Evolutionary conservation across 345 rosid genomes (phyloP).

Genomic region (Euphorbia peplus): DNA sequence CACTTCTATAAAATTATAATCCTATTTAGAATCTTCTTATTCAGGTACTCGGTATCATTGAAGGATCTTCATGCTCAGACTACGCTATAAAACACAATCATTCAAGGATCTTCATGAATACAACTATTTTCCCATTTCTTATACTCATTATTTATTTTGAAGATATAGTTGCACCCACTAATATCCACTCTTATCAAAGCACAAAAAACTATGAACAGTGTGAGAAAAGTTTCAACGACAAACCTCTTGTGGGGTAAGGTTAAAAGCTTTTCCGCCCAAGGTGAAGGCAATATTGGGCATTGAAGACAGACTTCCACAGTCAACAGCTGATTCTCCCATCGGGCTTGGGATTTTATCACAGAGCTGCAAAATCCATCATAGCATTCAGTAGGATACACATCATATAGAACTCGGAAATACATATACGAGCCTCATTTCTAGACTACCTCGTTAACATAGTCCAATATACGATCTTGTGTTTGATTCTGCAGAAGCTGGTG

Average conservation of each 20-base stretch:
- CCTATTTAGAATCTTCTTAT: no score
- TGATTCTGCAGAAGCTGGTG: constrained; percentile 24
- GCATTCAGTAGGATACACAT: background rate
- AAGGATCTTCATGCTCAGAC: no score
- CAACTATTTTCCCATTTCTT: background rate
- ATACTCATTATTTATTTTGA: no score
- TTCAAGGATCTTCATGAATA: no score
- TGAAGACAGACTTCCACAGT: constrained; percentile 23
- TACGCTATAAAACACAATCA: no score
- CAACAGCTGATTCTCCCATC: constrained; percentile 26
- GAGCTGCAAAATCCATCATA: constrained; percentile 8
- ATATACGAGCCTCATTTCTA: background rate
- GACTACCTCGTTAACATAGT: constrained; percentile 23
- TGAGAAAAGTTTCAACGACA: background rate
- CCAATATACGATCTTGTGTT: constrained; percentile 22
- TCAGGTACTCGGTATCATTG: no score
- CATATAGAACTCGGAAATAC: background rate
- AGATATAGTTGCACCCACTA: background rate
- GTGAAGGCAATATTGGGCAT: constrained; percentile 31
- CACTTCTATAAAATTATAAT: no score
- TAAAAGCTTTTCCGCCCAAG: constrained; percentile 21
- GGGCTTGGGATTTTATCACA: constrained; percentile 30
- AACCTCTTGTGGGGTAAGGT: constrained; percentile 29
- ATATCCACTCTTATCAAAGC: background rate
- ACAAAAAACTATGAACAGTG: background rate